Base-by-base conservation (phyloP, 2,329 filamentous ascomycete genomes). In the Annulohypoxylon truncatum region DNA sequence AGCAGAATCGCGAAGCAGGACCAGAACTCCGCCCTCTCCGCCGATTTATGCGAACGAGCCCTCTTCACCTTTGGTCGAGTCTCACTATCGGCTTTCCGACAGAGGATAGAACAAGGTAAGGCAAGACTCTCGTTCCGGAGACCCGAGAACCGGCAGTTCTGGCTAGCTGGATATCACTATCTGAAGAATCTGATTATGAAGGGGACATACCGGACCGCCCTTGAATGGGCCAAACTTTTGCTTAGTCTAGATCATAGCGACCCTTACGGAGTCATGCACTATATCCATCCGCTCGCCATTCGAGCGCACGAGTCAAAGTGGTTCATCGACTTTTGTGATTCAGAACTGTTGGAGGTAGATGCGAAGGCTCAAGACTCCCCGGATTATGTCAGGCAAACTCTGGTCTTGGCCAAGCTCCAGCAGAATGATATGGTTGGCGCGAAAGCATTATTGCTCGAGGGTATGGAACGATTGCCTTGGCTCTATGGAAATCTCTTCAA, bases 31-130 rank as follows among this genome's bases (percentile, higher is more conserved):
- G 89, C 94, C 0, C 87, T 96, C 3, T 90, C 95, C 0, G 91
- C 93, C 2, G 94, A 98, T 73, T 86, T 98, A 1, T 88, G 96
- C 57, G 95, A 98, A 80, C 88, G 96, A 47, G 94, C 95, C 0
- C 85, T 99, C 4, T 98, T 97, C 80, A 92, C 92, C 0, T 95
- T 98, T 76, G 96, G 95, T n/a, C 88, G 95, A 35, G 92, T 94
- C 2, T 89, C 93, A 0, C 90, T 96, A 64, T 95, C 93, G 7
- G 88, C 91, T 0, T 99, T 98, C 77, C 85, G 90, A 6, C 87
- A 88, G 60, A 90, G 90, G 68, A 79, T 99, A 4, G 87, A 91
- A 58, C 86, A 90, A 74, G 96, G 96, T 31, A 89, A 89, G 71
- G 94, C 93, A 4, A 87, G 93, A 13, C 81, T 99, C 8, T 89